Evolutionary conservation across 2,329 filamentous ascomycete species (phyloP), one percentile per base, ranked within the genome.

Genomic region (Hymenoscyphus infarciens): DNA sequence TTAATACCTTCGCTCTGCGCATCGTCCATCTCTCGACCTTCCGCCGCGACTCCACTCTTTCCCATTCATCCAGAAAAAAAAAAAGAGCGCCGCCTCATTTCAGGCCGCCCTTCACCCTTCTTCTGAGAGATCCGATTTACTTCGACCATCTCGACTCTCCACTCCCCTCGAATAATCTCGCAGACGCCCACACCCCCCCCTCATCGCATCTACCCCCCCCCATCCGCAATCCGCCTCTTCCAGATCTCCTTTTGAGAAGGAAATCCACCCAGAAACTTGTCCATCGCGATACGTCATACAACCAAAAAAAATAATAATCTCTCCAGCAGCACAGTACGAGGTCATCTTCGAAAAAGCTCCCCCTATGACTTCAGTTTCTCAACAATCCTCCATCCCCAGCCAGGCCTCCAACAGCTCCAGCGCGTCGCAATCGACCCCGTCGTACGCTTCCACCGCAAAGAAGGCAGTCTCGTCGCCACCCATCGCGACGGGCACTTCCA

Each of bases 401-500:
- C 70, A 81, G 83, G 83, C 84, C 80, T 80, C 81, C 74, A 84
- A 79, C 77, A 78, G 79, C 76, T 77, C 75, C 69, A 80, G 82
- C 77, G 80, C 82, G 75, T 79, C 82, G 64, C 71, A 73, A 74
- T 80, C 83, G 76, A 80, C 83, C 77, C 74, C 78, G 76, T 87
- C 85, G 75, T 87, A 88, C 85, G 85, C 85, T 80, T 87, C 85
- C 72, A 85, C 85, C 79, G 85, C 80, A 69, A 86, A 86, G 81
- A 87, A 87, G 81, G 78, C 80, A 75, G 78, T 81, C 73, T 80
- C 83, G 77, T 82, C 83, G 77, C 83, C 85, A 74, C 75, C 84
- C 77, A 81, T 84, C 76, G 83, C 83, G 77, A 81, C 83, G 75
- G 82, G 83, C 75, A 82, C 84, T 68, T 79, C 78, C 70, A 79